phyloP scores from a whole-genome alignment of 306 rosid genomes.

The Prunus campanulata region DNA sequence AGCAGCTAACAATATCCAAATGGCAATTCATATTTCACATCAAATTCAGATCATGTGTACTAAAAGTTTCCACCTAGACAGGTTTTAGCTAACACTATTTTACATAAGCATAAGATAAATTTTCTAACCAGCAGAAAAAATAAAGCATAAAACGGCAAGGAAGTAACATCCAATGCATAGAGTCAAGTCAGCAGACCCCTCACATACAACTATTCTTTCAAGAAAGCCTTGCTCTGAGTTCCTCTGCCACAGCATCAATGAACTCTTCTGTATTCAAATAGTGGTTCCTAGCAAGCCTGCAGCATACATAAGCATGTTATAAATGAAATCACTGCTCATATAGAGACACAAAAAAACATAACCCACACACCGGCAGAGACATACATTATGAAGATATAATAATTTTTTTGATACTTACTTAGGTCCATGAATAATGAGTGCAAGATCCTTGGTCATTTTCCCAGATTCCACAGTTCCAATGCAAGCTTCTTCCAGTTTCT shows the following conservation, averaged over 20 bases:
- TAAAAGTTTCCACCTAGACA: not conserved
- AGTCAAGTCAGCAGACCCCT: not conserved
- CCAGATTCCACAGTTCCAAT: conserved; percentile 78
- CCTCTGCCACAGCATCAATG: conserved; percentile 81
- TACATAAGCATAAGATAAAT: not conserved
- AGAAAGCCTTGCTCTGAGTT: conserved; percentile 53
- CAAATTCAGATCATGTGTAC: not conserved
- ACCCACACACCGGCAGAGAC: not conserved
- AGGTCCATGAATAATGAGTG: conserved; percentile 79
- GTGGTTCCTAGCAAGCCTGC: conserved; percentile 70
- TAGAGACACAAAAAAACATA: not conserved
- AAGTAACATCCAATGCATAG: not conserved
- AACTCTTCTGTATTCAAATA: conserved; percentile 90
- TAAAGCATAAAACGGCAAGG: not conserved
- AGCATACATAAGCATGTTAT: conserved; percentile 13
- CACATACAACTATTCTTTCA: conserved; percentile 32
- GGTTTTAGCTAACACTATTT: not conserved
- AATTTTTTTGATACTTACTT: conserved; percentile 50
- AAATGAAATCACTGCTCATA: conserved; percentile 11
- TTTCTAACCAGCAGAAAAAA: not conserved
- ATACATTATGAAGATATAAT: not conserved
- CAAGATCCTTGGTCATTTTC: conserved; percentile 99
- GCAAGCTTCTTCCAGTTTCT: conserved; percentile 88
- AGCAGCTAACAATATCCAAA: too few species aligned
- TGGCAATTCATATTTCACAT: too few species aligned